Base-by-base conservation (phyloP, 441 rosid species). In the Pelargonium myrrhifolium region DNA sequence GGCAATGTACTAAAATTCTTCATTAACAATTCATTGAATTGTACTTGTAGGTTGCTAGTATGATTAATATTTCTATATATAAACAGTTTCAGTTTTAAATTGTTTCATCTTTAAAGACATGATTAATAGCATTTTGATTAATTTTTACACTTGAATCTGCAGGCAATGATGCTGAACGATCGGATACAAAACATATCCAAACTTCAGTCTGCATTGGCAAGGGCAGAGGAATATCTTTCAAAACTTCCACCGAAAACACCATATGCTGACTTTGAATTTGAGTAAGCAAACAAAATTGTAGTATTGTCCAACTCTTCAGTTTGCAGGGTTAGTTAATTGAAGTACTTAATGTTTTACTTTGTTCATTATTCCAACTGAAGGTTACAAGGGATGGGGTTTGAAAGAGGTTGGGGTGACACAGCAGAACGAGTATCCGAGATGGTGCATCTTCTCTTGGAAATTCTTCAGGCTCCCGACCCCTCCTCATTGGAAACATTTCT, bases 401-500 rank as follows among this genome's bases (percentile, higher is more conserved):
- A 89, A 86, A 89, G 81, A 83, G 99, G 99, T 56, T 93, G 99
- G 99, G 99, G 99, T 28, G 97, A 91, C 69, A 89, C 85, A 58
- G 97, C 97, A 15, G 83, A 43, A 9, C 76, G 88, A 77, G 96
- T 87, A 1, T 71, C 82, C 42, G 89, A 88, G 77, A 88, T 77
- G 82, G 82, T 89, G 81, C 87, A 88, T 78, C 97, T 91, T 60
- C 92, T 93, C 70, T 81, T 79, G 72, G 99, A 91, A 77, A 91
- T 89, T 65, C 90, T 93, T 74, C 97, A 93, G 70, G 97, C 99
- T 66, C 99, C 99, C 5, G 99, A 91, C 79, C 99, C 99, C 49
- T 24, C 28, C 28, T 24, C 37, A 53, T 76, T 93, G 49, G 99
- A 93, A 85, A 89, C 80, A 77, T 93, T 93, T 80, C 97, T 93